Evolutionary conservation across 495 filamentous ascomycete genomes (phyloP).

Genomic region (Penicillium canariense): DNA sequence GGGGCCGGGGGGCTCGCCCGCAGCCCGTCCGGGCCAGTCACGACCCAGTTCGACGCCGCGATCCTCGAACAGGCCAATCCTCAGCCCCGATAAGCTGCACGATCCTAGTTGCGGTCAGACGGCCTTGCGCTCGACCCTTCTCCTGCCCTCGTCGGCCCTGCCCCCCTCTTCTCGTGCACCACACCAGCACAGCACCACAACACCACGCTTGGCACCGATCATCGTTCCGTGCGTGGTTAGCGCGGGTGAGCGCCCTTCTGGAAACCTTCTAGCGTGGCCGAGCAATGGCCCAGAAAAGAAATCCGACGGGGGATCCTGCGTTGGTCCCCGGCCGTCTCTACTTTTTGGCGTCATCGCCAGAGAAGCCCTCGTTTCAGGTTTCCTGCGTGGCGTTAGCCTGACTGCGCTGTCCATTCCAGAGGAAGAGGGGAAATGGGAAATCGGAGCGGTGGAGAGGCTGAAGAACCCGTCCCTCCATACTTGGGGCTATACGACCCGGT

Average conservation of each 20-base stretch:
- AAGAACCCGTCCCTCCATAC: too few relatives aligned
- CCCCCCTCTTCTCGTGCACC: background rate
- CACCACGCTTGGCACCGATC: constrained; percentile 11
- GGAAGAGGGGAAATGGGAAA: background rate
- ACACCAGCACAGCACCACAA: background rate
- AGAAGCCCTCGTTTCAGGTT: constrained; percentile 2
- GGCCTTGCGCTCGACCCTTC: constrained; percentile 12
- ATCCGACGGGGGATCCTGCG: background rate
- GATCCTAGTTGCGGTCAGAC: constrained; percentile 22
- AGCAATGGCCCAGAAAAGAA: background rate
- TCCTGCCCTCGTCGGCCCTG: background rate
- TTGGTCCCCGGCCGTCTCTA: background rate
- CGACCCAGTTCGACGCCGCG: background rate
- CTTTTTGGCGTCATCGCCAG: constrained; percentile 1
- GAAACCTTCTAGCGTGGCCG: constrained; percentile 27
- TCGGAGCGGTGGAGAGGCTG: too few relatives aligned
- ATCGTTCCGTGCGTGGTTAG: constrained; percentile 2
- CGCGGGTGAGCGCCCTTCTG: constrained; percentile 12
- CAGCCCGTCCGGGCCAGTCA: background rate
- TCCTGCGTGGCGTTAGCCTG: constrained; percentile 4
- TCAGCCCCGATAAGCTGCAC: constrained; percentile 16
- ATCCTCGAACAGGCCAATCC: constrained; percentile 3
- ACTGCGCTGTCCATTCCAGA: background rate
- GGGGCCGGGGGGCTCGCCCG: background rate
- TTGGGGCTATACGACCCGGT: too few relatives aligned